phyloP scores from a whole-genome alignment of 2,329 filamentous ascomycete genomes.

The Exophiala viscosa region DNA sequence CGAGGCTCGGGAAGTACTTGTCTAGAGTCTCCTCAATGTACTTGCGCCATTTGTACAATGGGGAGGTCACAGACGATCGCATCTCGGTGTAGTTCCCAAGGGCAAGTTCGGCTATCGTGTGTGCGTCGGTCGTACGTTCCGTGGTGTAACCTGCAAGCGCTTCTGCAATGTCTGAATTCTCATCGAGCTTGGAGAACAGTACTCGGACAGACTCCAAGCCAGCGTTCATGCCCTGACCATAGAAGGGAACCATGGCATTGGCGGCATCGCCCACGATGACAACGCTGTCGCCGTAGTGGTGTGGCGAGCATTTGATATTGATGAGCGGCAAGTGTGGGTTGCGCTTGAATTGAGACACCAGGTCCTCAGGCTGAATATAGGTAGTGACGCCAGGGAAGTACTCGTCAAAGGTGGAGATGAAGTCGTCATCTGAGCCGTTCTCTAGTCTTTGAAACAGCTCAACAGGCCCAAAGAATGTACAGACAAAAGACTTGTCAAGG shows the following conservation, averaged over 20 bases:
- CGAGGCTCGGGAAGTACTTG: conserved; percentile 68
- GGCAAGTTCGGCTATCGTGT: conserved; percentile 89
- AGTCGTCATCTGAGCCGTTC: conserved; percentile 48
- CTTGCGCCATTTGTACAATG: conserved; percentile 76
- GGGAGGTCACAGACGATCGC: conserved; percentile 77
- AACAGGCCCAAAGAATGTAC: conserved; percentile 83
- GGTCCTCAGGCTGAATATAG: conserved; percentile 57
- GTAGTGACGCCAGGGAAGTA: conserved; percentile 80
- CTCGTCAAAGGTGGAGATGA: conserved; percentile 71
- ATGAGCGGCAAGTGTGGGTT: conserved; percentile 93
- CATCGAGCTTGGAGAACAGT: conserved; percentile 76
- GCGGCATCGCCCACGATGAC: conserved; percentile 92
- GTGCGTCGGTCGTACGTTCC: conserved; percentile 70
- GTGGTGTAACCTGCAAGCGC: conserved; percentile 71
- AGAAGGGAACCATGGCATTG: conserved; percentile 98
- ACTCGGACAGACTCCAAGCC: conserved; percentile 91
- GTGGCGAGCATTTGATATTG: conserved; percentile 85
- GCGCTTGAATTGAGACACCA: conserved; percentile 68
- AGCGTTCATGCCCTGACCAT: conserved; percentile 96
- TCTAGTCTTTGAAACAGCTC: conserved; percentile 67
- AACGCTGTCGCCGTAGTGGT: conserved; percentile 72
- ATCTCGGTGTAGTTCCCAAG: conserved; percentile 92
- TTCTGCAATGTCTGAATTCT: conserved; percentile 41
- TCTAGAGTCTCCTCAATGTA: conserved; percentile 79
- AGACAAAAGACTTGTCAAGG: conserved; percentile 89